A percentile compares a stretch with the other conserved stretches of the same genome.
These are phyloP conservation scores for Dactylellina haptotyla DNA, from an alignment of 2,329 filamentous ascomycete species.

Conservation along the genomic window DNA sequence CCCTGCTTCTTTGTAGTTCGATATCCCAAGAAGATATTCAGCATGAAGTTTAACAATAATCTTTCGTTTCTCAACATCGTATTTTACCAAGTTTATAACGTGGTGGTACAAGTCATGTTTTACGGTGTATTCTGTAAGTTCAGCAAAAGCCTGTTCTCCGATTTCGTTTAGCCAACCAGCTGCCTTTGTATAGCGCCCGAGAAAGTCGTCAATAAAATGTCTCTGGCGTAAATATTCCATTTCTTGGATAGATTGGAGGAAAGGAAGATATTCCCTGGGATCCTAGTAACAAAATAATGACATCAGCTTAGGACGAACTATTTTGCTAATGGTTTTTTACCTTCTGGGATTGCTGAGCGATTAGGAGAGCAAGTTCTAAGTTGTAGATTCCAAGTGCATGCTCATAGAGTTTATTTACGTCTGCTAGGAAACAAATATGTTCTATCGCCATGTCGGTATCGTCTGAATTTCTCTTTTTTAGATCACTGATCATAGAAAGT, in stretches of 20 bases:
- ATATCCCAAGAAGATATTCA: constrained; percentile 76
- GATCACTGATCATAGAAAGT: constrained; percentile 77
- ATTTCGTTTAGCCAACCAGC: constrained; percentile 78
- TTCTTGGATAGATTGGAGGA: constrained; percentile 85
- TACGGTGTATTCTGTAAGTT: constrained; percentile 78
- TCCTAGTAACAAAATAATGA: constrained; percentile 66
- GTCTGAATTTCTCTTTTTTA: constrained; percentile 73
- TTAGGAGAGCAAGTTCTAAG: constrained; percentile 84
- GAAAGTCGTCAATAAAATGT: constrained; percentile 88
- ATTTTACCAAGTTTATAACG: constrained; percentile 83
- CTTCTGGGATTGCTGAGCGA: constrained; percentile 95
- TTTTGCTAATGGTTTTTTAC: constrained; percentile 58
- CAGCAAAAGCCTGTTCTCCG: constrained; percentile 72
- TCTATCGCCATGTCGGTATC: constrained; percentile 89
- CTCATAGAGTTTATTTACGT: constrained; percentile 91
- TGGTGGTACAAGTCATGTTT: constrained; percentile 82
- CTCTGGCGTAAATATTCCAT: constrained; percentile 75
- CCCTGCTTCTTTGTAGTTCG: constrained; percentile 84
- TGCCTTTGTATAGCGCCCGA: constrained; percentile 80
- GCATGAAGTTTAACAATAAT: constrained; percentile 81
- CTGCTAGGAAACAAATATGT: constrained; percentile 96
- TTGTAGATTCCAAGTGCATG: constrained; percentile 90
- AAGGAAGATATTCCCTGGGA: constrained; percentile 92
- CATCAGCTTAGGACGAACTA: constrained; percentile 4
- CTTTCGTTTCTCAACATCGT: constrained; percentile 68